These are phyloP conservation scores for Erodium chrysanthum DNA, from an alignment of 441 rosid species.

Conservation along the genomic window DNA sequence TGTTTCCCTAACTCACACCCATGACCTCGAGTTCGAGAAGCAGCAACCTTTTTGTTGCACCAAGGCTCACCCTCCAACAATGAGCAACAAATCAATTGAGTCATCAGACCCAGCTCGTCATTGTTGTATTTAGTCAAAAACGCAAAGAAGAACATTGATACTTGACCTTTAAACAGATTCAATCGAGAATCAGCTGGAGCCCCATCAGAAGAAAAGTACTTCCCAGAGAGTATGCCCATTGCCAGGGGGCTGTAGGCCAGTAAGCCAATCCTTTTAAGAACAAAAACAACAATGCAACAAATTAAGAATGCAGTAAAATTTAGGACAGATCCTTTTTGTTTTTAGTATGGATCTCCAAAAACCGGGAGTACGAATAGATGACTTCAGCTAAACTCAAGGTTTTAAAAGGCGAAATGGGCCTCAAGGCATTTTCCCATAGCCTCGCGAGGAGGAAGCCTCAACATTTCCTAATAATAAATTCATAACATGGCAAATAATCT, in stretches of 20 bases:
- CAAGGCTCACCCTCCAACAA: background rate
- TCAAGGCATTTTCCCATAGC: no score
- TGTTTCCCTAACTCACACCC: no score
- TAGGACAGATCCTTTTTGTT: background rate
- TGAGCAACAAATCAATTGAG: background rate
- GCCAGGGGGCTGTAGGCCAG: constrained; percentile 58
- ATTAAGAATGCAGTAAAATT: background rate
- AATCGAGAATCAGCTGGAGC: constrained; percentile 44
- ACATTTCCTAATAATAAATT: no score
- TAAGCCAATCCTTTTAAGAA: constrained; percentile 31
- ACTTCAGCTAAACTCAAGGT: constrained; percentile 1
- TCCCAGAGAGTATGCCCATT: constrained; percentile 64
- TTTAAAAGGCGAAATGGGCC: no score
- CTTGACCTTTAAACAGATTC: constrained; percentile 44
- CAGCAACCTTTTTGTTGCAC: background rate
- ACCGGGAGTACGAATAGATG: background rate
- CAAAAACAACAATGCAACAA: background rate
- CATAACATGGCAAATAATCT: no score
- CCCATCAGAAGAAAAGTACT: constrained; percentile 40
- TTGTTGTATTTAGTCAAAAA: background rate
- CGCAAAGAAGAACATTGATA: background rate
- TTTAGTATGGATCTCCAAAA: background rate
- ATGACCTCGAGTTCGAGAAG: no score
- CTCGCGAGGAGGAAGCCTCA: no score
- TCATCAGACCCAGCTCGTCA: background rate